Conservation (phyloP, 306 rosid genomes). For the Sindora glabra region DNA sequence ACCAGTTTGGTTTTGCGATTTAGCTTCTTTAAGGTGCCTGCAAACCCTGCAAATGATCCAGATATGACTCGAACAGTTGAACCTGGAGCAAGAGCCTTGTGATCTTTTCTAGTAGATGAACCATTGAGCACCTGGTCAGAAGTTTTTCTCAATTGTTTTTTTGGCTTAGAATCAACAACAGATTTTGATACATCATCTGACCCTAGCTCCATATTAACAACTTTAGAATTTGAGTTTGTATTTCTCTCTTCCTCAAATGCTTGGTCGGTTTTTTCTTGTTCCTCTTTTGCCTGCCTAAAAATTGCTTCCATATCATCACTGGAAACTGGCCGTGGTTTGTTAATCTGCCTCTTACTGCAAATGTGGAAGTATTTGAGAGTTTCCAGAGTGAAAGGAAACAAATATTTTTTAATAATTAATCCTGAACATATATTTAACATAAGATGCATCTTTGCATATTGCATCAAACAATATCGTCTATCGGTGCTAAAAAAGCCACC, state of each 20-base stretch:
- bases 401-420: not conserved
- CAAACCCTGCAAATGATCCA: constrained; percentile 67
- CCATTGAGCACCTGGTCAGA: constrained; percentile 18
- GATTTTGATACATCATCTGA: constrained; percentile 18
- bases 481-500: not conserved
- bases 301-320: constrained; percentile 61
- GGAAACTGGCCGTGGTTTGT: constrained; percentile 69
- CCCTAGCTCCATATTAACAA: constrained; percentile 16
- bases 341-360: constrained; percentile 71
- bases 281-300: constrained; percentile 65
- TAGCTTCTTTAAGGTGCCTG: constrained; percentile 75
- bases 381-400: constrained; percentile 1
- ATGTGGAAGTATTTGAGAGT: not conserved
- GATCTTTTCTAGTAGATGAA: constrained; percentile 17
- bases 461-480: not conserved
- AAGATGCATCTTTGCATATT: not conserved
- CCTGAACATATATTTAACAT: not conserved
- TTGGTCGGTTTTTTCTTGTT: too few relatives aligned
- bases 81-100: constrained; percentile 40
- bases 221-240: constrained; percentile 11
- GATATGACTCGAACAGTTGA: constrained; percentile 60
- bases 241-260: too few relatives aligned
- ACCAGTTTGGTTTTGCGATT: constrained; percentile 67
- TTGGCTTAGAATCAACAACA: constrained; percentile 38
- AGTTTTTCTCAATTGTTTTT: constrained; percentile 31